Evolutionary conservation across 208 protist species (phyloP).

Genomic region (Crithidia fasciculata): DNA sequence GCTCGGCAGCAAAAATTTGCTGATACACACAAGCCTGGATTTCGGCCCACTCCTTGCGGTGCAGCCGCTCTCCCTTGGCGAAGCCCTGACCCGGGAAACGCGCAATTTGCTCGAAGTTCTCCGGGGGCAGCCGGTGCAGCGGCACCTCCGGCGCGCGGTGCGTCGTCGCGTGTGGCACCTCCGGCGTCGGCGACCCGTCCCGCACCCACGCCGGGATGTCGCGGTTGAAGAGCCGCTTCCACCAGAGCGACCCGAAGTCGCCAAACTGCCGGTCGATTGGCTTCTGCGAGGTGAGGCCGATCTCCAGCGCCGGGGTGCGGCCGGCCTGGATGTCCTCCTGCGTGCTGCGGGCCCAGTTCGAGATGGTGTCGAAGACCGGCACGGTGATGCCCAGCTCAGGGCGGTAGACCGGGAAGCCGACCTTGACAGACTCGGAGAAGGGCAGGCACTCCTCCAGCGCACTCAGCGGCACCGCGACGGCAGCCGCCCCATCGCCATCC

Average conservation of each 20-base stretch:
- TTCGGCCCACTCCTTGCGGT: conserved; percentile 28
- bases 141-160: conserved; percentile 14
- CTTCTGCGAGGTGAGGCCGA: conserved; percentile 34
- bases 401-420: conserved; percentile 46
- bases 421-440: conserved; percentile 43
- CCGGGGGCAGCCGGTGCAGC: conserved; percentile 31
- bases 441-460: conserved; percentile 33
- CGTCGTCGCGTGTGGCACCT: conserved; percentile 18
- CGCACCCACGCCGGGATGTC: conserved; percentile 36
- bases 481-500: not conserved
- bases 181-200: conserved; percentile 23
- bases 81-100: conserved; percentile 58
- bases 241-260: conserved; percentile 40
- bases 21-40: conserved; percentile 32
- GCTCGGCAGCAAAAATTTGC: conserved; percentile 26
- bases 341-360: conserved; percentile 26
- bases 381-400: conserved; percentile 50
- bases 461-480: conserved; percentile 26
- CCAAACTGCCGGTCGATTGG: conserved; percentile 47
- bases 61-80: conserved; percentile 39
- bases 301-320: conserved; percentile 23
- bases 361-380: conserved; percentile 43
- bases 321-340: conserved; percentile 21
- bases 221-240: conserved; percentile 38
- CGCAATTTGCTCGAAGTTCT: conserved; percentile 35